phyloP scores from a whole-genome alignment of 1,284 basidiomycete species.

The Austroboletus novae-zelandiae region DNA sequence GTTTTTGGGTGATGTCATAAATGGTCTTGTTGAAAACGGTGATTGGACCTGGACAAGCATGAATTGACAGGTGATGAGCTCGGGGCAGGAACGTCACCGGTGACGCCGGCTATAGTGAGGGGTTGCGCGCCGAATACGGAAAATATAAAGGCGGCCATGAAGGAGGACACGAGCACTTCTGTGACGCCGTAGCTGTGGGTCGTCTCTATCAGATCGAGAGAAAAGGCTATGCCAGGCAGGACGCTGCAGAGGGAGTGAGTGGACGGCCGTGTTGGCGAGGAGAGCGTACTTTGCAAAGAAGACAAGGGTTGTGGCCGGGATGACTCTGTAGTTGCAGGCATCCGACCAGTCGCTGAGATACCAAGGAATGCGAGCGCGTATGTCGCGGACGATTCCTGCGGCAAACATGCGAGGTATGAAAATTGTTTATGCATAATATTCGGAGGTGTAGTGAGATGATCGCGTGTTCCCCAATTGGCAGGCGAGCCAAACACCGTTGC shows the following conservation, averaged over 20 bases:
- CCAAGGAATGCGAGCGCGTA: constrained; percentile 76
- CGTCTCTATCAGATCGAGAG: constrained; percentile 90
- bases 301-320: constrained; percentile 73
- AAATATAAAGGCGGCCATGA: constrained; percentile 92
- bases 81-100: constrained; percentile 46
- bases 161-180: constrained; percentile 79
- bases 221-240: constrained; percentile 90
- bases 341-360: constrained; percentile 87
- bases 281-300: constrained; percentile 73
- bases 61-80: not conserved
- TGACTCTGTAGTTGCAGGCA: constrained; percentile 84
- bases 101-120: constrained; percentile 91
- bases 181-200: constrained; percentile 88
- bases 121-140: constrained; percentile 90
- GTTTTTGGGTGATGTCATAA: constrained; percentile 68
- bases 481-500: too few species aligned
- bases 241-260: constrained; percentile 44
- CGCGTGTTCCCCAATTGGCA: too few species aligned
- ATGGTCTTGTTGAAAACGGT: constrained; percentile 93
- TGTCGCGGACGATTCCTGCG: constrained; percentile 73
- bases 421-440: too few species aligned
- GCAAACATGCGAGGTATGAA: not conserved
- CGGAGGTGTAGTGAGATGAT: too few species aligned
- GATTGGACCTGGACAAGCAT: constrained; percentile 63
- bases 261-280: constrained; percentile 4